Evolutionary conservation across 495 filamentous ascomycete species (phyloP).

Genomic region (Xylaria curta): DNA sequence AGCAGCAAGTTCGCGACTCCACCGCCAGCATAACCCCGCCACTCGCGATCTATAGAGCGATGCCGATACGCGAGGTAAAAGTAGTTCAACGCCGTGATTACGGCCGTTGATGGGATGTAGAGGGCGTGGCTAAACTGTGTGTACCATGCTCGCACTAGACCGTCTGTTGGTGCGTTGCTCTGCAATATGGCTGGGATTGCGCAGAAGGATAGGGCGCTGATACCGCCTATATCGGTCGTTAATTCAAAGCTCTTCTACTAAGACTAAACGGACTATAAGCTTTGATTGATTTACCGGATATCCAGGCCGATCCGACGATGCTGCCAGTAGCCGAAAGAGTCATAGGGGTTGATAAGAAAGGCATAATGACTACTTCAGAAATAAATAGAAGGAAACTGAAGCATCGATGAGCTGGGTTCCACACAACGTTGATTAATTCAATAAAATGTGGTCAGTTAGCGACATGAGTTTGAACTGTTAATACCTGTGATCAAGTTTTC

Average conservation of each 20-base stretch:
- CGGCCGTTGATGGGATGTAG: constrained; percentile 46
- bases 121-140: constrained; percentile 45
- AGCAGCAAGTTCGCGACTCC: constrained; percentile 47
- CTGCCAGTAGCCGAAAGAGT: constrained; percentile 35
- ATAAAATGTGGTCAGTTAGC: not conserved
- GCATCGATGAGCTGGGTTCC: not conserved
- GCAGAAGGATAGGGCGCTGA: constrained; percentile 42
- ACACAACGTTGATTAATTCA: too few species aligned
- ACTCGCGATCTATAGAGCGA: constrained; percentile 35
- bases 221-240: constrained; percentile 42
- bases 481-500: not conserved
- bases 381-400: not conserved
- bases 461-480: not conserved
- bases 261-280: not conserved
- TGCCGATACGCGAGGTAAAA: constrained; percentile 50
- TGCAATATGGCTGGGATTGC: constrained; percentile 43
- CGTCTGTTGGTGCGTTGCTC: constrained; percentile 37
- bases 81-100: constrained; percentile 42
- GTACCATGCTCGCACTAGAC: constrained; percentile 35
- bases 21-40: constrained; percentile 41
- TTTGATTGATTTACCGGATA: constrained; percentile 33
- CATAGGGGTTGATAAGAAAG: constrained; percentile 35
- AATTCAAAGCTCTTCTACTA: not conserved
- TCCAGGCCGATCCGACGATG: constrained; percentile 38
- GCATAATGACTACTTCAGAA: constrained; percentile 24